Evolutionary conservation across 1,284 basidiomycete genomes (phyloP), one percentile per base, ranked within the genome.

Genomic region (Heliocybe sulcata): DNA sequence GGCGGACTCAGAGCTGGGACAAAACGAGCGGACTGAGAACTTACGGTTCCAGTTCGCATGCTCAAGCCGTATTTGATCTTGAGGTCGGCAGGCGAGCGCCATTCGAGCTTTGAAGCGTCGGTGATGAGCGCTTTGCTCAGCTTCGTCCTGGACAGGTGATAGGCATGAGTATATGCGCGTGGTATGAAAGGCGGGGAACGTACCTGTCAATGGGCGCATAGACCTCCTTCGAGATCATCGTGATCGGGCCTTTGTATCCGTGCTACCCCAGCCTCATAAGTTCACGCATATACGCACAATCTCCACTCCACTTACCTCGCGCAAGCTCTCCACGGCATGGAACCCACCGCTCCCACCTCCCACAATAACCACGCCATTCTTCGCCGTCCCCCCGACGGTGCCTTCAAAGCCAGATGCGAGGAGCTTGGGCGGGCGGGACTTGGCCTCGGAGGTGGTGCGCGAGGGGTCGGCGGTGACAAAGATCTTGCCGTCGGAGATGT

Each of bases 121-220:
- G 87, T 85, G 38, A 90, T 80, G 45, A 96, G 81, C 3, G 84
- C 85, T 71, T 98, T 97, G 72, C 92, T 94, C 57, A 97, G 77
- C 74, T 92, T 95, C 48, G 94, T 93, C 56, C 91, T 89, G 57
- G 16, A 52, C 11, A 52, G 51, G 25, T 56, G 14, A 60, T 16
- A 58, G 54, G 33, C 12, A 31, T 14, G n/a, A 3, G 12, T 38
- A 9, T 22, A n/a, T 10, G 50, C 47, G 22, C 19, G 48, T 33
- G 26, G 47, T 25, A n/a, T n/a, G n/a, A n/a, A n/a, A n/a, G n/a
- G n/a, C 14, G 47, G 8, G 12, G 9, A 19, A 57, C 69, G 56
- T 57, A 87, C 87, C 90, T 79, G 72, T 98, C 94, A 62, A 97
- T 92, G 1, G 94, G 94, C 14, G 87, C 79, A 67, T 94, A 76